These are phyloP conservation scores for Hypoxylon intermedium DNA, from an alignment of 495 filamentous ascomycete species.

Conservation along the genomic window DNA sequence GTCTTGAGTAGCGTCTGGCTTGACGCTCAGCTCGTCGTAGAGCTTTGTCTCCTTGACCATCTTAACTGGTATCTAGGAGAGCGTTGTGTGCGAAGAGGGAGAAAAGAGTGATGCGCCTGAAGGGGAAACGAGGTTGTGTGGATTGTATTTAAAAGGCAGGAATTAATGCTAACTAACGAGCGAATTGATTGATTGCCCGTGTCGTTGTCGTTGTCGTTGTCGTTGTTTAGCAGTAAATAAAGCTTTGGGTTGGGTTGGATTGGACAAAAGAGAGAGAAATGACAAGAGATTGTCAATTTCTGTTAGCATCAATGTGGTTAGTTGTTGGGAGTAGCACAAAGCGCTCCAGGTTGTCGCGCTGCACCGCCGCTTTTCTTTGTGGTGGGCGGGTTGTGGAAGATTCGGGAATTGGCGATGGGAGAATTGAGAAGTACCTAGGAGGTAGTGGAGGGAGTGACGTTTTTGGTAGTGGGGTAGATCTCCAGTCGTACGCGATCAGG, in stretches of 20 bases:
- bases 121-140: conserved; percentile 9
- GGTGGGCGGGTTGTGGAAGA: conserved; percentile 35
- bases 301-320: conserved; percentile 1
- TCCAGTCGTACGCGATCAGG: conserved; percentile 25
- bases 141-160: conserved; percentile 7
- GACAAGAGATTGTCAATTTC: conserved; percentile 17
- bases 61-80: conserved; percentile 35
- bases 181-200: no score
- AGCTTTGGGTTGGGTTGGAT: not conserved
- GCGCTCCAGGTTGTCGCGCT: conserved; percentile 17
- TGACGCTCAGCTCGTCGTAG: conserved; percentile 78
- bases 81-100: not conserved
- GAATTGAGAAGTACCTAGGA: no score
- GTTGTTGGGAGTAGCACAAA: not conserved
- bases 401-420: conserved; percentile 40
- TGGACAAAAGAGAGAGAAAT: conserved; percentile 16
- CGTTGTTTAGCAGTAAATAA: conserved; percentile 1
- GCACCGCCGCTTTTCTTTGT: conserved; percentile 31
- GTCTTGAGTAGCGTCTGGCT: conserved; percentile 81
- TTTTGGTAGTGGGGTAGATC: conserved; percentile 9
- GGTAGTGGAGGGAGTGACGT: conserved; percentile 31
- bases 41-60: conserved; percentile 91
- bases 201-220: no score
- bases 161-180: conserved; percentile 10
- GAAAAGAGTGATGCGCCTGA: conserved; percentile 3